A percentile compares a stretch with the other conserved stretches of the same genome.
phyloP scores from a whole-genome alignment of 208 protist species.

The Trichomonas gallinae region DNA sequence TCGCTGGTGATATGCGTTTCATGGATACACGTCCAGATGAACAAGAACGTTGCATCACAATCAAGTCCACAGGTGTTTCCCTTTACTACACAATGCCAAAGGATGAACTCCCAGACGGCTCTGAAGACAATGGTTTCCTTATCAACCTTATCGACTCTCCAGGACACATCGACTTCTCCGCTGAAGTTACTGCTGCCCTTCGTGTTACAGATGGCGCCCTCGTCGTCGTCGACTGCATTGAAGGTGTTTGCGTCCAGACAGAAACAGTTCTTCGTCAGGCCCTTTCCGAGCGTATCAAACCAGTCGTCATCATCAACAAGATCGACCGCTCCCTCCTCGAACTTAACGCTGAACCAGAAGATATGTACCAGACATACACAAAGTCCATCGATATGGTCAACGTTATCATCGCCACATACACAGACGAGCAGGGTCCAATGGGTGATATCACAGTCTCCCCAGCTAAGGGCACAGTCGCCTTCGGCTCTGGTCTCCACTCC shows the following conservation, averaged over 20 bases:
- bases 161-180: slow-evolving; percentile 97
- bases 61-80: slow-evolving; percentile 96
- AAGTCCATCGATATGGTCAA: slow-evolving; percentile 75
- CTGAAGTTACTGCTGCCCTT: slow-evolving; percentile 94
- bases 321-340: slow-evolving; percentile 84
- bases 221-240: slow-evolving; percentile 94
- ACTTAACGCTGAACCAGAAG: slow-evolving; percentile 68
- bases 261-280: slow-evolving; percentile 94
- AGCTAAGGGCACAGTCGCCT: slow-evolving; percentile 77
- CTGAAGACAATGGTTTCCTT: slow-evolving; percentile 57
- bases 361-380: slow-evolving; percentile 59
- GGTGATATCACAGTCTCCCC: slow-evolving; percentile 68
- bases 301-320: slow-evolving; percentile 98
- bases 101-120: slow-evolving; percentile 49
- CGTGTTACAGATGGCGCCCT: slow-evolving; percentile 97
- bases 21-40: slow-evolving; percentile 80
- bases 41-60: slow-evolving; percentile 96
- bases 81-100: slow-evolving; percentile 76
- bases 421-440: slow-evolving; percentile 47
- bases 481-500: slow-evolving; percentile 91
- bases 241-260: slow-evolving; percentile 97
- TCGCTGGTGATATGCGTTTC: slow-evolving; percentile 69
- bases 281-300: slow-evolving; percentile 87
- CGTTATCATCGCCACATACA: slow-evolving; percentile 89
- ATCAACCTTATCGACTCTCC: slow-evolving; percentile 96